Percentiles rank a stretch among this genome's conserved stretches.
These are phyloP conservation scores for Fraxinus paxiana DNA, from an alignment of 305 asterid genomes.

Conservation along the genomic window DNA sequence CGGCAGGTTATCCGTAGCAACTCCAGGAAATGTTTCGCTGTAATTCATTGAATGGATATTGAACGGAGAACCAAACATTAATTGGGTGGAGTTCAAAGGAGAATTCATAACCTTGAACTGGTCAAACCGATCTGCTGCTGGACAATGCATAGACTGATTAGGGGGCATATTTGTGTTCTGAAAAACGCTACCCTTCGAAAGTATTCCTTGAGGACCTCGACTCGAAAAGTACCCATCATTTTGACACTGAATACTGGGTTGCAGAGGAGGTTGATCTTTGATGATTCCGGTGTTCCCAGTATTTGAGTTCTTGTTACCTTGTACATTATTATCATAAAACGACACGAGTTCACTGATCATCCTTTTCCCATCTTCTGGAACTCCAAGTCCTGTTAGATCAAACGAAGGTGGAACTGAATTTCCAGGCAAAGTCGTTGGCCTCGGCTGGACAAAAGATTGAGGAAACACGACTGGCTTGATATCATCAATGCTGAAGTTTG, in stretches of 20 bases:
- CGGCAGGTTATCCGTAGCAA: conserved; percentile 26
- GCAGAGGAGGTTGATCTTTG: conserved; percentile 35
- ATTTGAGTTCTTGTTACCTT: conserved; percentile 37
- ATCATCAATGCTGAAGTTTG: conserved; percentile 41
- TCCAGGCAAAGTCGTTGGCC: conserved; percentile 24
- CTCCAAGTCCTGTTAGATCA: conserved; percentile 56
- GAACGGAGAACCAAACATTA: conserved; percentile 42
- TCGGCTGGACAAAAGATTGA: conserved; percentile 43
- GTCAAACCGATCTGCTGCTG: conserved; percentile 28
- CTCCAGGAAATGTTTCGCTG: conserved; percentile 27
- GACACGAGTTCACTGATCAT: conserved; percentile 72
- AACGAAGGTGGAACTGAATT: conserved; percentile 33
- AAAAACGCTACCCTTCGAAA: conserved; percentile 36
- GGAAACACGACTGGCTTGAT: conserved; percentile 42
- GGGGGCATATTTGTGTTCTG: conserved; percentile 27
- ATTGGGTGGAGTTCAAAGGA: conserved; percentile 30
- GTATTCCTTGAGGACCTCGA: conserved; percentile 29
- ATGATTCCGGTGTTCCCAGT: conserved; percentile 17
- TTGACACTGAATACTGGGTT: conserved; percentile 32
- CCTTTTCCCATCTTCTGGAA: conserved; percentile 77
- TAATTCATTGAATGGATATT: conserved; percentile 33
- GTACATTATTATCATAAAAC: conserved; percentile 50
- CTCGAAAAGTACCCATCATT: conserved; percentile 35
- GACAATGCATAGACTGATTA: conserved; percentile 24
- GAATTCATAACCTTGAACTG: conserved; percentile 29